Evolutionary conservation across 2,329 filamentous ascomycete species (phyloP).

Genomic region (Aspergillus awamori): DNA sequence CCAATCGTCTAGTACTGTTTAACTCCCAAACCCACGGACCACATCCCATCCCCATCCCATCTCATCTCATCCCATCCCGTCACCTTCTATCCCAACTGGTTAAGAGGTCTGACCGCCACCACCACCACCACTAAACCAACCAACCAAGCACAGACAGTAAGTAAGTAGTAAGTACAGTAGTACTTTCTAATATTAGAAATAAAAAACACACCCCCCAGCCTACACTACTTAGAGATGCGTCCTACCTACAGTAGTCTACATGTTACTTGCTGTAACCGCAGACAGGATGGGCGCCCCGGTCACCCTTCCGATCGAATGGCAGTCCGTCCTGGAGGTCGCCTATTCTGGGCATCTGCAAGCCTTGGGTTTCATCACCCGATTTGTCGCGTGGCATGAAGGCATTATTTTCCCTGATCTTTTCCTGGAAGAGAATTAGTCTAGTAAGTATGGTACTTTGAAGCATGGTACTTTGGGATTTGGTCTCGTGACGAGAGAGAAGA

Average conservation of each 20-base stretch:
- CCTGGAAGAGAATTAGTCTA: not conserved
- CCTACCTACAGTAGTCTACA: not conserved
- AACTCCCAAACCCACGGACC: not conserved
- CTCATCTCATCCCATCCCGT: not conserved
- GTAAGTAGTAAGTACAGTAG: too few species aligned
- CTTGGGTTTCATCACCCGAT: not conserved
- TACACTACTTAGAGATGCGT: not conserved
- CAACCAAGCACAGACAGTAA: too few species aligned
- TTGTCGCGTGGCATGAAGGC: not conserved
- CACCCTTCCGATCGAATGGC: not conserved
- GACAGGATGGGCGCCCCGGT: not conserved
- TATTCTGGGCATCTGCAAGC: not conserved
- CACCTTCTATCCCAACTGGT: not conserved
- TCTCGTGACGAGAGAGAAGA: too few species aligned
- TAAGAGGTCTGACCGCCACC: not conserved
- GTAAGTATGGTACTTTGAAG: not conserved
- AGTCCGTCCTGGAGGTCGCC: not conserved
- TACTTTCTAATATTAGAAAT: not conserved
- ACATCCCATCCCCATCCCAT: not conserved
- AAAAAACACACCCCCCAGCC: not conserved
- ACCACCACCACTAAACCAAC: not conserved
- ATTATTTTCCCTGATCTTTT: not conserved
- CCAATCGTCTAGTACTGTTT: too few species aligned
- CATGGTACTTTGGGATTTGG: not conserved
- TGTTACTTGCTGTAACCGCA: not conserved